These are phyloP conservation scores for Diaporthe batatas DNA, from an alignment of 2,329 filamentous ascomycete species.

Conservation along the genomic window DNA sequence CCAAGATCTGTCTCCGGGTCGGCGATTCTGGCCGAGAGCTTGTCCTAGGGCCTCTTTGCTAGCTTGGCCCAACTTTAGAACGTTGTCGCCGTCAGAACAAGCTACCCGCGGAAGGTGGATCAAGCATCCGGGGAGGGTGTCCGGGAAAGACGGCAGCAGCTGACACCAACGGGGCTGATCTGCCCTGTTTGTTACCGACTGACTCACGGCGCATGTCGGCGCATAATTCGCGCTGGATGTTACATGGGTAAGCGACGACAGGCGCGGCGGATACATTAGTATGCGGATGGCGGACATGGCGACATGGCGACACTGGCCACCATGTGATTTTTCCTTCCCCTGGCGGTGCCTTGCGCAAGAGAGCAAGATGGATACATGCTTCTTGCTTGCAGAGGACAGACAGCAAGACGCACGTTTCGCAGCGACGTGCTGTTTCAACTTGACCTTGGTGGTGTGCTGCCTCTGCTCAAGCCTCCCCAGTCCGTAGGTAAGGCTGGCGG, in stretches of 20 bases:
- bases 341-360: background rate
- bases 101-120: background rate
- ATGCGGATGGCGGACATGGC: too few relatives aligned
- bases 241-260: slow-evolving; percentile 22
- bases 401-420: slow-evolving; percentile 2
- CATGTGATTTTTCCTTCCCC: slow-evolving; percentile 15
- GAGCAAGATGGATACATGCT: background rate
- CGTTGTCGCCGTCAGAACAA: background rate
- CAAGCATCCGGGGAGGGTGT: background rate
- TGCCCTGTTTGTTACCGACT: background rate
- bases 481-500: slow-evolving; percentile 21
- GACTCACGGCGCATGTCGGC: slow-evolving; percentile 21
- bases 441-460: slow-evolving; percentile 15
- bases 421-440: slow-evolving; percentile 26
- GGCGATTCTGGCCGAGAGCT: slow-evolving; percentile 21
- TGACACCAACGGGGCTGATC: background rate
- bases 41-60: background rate
- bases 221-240: slow-evolving; percentile 3
- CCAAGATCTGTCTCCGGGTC: background rate
- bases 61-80: background rate
- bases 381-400: slow-evolving; percentile 18
- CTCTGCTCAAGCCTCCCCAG: slow-evolving; percentile 14
- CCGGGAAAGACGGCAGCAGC: background rate
- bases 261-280: background rate
- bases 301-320: slow-evolving; percentile 1